Evolutionary conservation across 768 basidiomycete species (phyloP), one percentile per base, ranked within the genome.

Genomic region (Lactarius sp.): DNA sequence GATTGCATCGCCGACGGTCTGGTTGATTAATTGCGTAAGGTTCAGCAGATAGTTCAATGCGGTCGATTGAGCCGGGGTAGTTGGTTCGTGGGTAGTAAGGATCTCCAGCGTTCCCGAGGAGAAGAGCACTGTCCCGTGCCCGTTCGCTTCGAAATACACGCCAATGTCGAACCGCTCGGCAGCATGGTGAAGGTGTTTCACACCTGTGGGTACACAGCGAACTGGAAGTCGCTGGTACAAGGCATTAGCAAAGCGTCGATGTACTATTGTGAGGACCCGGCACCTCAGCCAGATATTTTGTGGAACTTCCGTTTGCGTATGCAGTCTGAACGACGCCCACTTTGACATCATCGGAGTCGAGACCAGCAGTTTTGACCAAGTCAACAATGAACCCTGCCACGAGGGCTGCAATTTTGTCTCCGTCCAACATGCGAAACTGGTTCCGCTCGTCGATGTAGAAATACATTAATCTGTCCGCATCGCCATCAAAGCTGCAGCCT

Each of bases 121-220:
- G 78, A 99, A 98, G 60, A 98, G 75, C 52, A 98, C 93, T 3
- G 97, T 99, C 37, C 97, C 97, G 70, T 99, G 97, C 2, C 97
- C 97, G 73, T 99, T 99, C 39, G 97, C 97, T 75, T 99, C 97
- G 70, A 99, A 99, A 77, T 99, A 99, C 51, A 99, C 92, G n/a
- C 97, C 97, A 60, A 99, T 82, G 72, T 93, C 84, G 75, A 88
- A 98, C 70, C 86, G 84, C 70, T 95, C 92, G 12, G 97, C 97
- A 16, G 95, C 97, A 71, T 98, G 95, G 73, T 99, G 97, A 53
- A 98, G 84, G 73, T 98, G 91, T 75, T 99, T 99, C 64, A 99
- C 97, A 33, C 97, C 97, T 16, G 97, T 99, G 2, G 93, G 80
- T 7, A 96, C 94, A 72, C 97, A 99, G 71, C 87, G 88, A 27